Conservation (phyloP, 2,329 filamentous ascomycete species). For the Rugonectria rugulosa region DNA sequence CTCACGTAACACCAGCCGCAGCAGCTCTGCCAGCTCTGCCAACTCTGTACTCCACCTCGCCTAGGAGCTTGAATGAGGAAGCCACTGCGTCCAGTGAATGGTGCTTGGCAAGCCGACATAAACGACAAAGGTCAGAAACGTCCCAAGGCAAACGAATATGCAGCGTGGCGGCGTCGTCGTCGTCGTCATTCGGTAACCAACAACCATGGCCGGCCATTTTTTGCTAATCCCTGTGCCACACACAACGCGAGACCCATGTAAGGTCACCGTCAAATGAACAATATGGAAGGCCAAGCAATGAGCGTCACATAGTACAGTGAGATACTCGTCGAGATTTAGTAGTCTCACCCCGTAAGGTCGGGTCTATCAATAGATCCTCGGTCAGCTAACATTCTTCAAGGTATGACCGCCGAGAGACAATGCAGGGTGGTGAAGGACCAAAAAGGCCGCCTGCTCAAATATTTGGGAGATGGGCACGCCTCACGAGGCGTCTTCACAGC, state of each 20-base stretch:
- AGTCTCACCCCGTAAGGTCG: constrained; percentile 13
- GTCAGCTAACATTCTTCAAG: constrained; percentile 14
- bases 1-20: background rate
- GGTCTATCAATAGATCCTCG: constrained; percentile 18
- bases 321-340: background rate
- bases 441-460: background rate
- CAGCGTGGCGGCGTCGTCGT: background rate
- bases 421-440: background rate
- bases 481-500: background rate
- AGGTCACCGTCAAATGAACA: background rate
- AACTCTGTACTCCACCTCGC: background rate
- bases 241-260: background rate
- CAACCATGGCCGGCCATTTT: background rate
- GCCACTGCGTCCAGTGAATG: background rate
- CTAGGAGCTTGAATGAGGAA: background rate
- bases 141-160: constrained; percentile 4
- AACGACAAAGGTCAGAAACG: constrained; percentile 2
- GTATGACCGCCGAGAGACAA: constrained; percentile 9
- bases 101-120: background rate
- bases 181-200: background rate
- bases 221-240: background rate
- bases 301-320: background rate
- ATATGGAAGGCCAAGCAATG: background rate
- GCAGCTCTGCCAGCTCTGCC: background rate
- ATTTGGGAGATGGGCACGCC: background rate